A percentile compares a stretch with the other conserved stretches of the same genome.
phyloP scores from a whole-genome alignment of 2,329 filamentous ascomycete species.

The Pseudopyricularia javanii region DNA sequence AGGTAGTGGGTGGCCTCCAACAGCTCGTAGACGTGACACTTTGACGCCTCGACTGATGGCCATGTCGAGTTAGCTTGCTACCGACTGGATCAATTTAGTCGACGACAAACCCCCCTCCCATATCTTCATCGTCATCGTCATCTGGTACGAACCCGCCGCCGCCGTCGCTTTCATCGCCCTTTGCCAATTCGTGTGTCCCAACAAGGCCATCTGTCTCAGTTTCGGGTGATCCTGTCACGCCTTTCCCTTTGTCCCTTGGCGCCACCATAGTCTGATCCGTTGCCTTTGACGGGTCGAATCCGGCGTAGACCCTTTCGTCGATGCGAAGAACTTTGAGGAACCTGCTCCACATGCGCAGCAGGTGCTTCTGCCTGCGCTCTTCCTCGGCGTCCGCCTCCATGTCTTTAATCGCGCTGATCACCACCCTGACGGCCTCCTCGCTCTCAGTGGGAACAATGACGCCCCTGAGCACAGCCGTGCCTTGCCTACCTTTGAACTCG shows the following conservation, averaged over 20 bases:
- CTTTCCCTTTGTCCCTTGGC: conserved; percentile 5
- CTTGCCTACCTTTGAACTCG: conserved; percentile 71
- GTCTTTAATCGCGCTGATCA: conserved; percentile 56
- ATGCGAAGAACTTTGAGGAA: conserved; percentile 71
- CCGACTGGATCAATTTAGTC: not conserved
- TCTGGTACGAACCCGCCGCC: conserved; percentile 8
- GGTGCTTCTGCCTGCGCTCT: conserved; percentile 47
- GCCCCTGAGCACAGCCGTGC: conserved; percentile 72
- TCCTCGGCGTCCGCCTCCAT: conserved; percentile 51
- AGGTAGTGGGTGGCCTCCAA: no score
- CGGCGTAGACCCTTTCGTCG: conserved; percentile 37
- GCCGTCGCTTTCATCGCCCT: conserved; percentile 10
- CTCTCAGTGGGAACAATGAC: conserved; percentile 64
- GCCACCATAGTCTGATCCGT: conserved; percentile 10
- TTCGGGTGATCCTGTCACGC: conserved; percentile 6
- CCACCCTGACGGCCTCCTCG: conserved; percentile 57
- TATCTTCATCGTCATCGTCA: conserved; percentile 15
- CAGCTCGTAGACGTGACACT: no score
- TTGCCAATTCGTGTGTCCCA: conserved; percentile 12
- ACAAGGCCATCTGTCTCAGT: conserved; percentile 10
- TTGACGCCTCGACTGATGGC: no score
- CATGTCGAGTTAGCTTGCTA: no score
- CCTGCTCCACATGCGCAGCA: conserved; percentile 59
- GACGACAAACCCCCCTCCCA: conserved; percentile 11
- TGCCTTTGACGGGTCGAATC: conserved; percentile 2